Evolutionary conservation across 345 rosid genomes (phyloP), one percentile per base, ranked within the genome.

Genomic region (Corymbia maculata): DNA sequence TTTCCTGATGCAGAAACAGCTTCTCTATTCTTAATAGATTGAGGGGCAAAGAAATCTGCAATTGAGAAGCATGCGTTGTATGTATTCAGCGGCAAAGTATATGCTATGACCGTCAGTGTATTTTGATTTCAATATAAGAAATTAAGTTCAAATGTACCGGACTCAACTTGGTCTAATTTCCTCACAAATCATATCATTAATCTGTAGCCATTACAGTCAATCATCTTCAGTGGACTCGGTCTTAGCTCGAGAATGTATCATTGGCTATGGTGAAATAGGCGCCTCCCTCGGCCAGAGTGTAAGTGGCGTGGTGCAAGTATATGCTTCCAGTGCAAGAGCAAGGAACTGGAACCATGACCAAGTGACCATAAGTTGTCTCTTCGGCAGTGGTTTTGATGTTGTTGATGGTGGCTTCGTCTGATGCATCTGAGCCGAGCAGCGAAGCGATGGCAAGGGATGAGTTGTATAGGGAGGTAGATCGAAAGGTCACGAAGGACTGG

Each of bases 281-380:
- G 1, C 88, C 89, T 6, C 32, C 52, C 15, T 5, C 6, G 22
- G n/a, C 7, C 24, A 90, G 5, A 10, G 57, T 90, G 89, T 88
- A 82, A 19, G 85, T 6, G 49, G 91, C 88, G 44, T 36, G 9
- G 85, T 90, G 87, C 88, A 66, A 90, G 85, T 75, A 91, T 32
- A 88, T 26, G 6, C 68, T 87, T 14, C 91, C 89, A 3, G 86
- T 86, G 51, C 94, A 93, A 11, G 89, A 89, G 85, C 92, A 92
- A 6, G 92, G 80, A 44, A 91, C 44, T 8, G 90, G 92, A 87
- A 92, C 89, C 45, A 28, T 51, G 16, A 89, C 85, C 59, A 49
- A 30, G 24, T 68, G 7, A 0, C 85, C 68, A 1, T 85, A 15
- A 3, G 85, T 91, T 9, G 89, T 68, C 28, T 15, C 61, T 16